Evolutionary conservation across 1,284 basidiomycete species (phyloP).

Genomic region (Leccinum colubrinum): DNA sequence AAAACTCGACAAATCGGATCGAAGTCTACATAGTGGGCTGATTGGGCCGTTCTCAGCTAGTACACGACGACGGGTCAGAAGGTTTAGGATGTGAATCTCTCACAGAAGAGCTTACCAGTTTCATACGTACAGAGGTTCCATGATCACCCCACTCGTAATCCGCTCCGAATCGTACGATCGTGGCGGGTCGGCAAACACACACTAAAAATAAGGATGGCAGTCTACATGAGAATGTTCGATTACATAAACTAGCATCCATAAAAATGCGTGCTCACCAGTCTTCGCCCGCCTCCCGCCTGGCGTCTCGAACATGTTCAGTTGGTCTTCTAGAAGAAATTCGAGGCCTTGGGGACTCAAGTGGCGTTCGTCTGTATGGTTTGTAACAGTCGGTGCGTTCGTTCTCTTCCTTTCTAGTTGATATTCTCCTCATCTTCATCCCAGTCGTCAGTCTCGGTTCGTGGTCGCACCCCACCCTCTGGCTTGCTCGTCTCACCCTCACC

Average conservation of each 20-base stretch:
- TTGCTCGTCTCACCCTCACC: constrained; percentile 2
- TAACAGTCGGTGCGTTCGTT: constrained; percentile 39
- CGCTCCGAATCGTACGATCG: not conserved
- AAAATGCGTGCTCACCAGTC: not conserved
- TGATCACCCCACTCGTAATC: not conserved
- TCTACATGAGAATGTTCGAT: not conserved
- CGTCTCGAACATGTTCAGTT: not conserved
- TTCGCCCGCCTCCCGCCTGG: not conserved
- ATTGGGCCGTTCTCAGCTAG: not conserved
- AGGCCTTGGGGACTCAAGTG: constrained; percentile 43
- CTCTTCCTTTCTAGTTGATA: not conserved
- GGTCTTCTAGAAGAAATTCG: not conserved
- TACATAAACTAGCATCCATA: constrained; percentile 3
- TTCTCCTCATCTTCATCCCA: constrained; percentile 15
- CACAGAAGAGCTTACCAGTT: too few species aligned
- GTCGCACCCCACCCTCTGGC: too few species aligned
- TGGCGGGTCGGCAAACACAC: too few species aligned
- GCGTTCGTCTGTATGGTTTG: constrained; percentile 54
- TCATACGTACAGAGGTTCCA: too few species aligned
- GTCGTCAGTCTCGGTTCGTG: constrained; percentile 38
- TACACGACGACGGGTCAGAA: not conserved
- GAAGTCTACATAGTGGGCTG: constrained; percentile 50
- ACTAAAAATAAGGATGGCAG: too few species aligned
- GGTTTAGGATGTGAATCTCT: not conserved
- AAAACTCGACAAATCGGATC: constrained; percentile 78